Evolutionary conservation across 345 rosid genomes (phyloP).

Genomic region (Dipteronia sinensis): DNA sequence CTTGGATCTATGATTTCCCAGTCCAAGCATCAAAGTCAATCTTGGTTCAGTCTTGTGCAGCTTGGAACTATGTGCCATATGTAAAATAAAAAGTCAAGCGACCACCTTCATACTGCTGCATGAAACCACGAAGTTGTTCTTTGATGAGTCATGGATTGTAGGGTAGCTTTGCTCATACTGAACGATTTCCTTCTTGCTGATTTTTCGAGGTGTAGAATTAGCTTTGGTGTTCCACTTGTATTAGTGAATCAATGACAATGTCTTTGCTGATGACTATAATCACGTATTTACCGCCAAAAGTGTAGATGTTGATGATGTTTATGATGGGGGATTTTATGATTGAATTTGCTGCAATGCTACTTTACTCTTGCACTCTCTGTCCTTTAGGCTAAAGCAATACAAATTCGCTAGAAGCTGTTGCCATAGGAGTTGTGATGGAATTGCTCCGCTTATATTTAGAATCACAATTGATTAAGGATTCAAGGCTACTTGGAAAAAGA

Average conservation of each 20-base stretch:
- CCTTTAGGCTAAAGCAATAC: neutral
- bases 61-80: neutral
- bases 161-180: neutral
- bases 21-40: neutral
- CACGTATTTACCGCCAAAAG: neutral
- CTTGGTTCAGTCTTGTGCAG: neutral
- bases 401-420: slow-evolving; percentile 2
- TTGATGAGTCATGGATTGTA: neutral
- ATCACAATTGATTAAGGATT: neutral
- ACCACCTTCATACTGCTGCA: neutral
- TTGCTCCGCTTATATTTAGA: neutral
- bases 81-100: neutral
- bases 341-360: neutral
- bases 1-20: neutral
- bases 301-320: neutral
- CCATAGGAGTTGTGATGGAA: neutral
- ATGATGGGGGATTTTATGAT: neutral
- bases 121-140: slow-evolving; percentile 4
- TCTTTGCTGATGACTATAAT: neutral
- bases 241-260: neutral
- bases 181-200: neutral
- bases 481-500: neutral
- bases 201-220: neutral
- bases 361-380: neutral
- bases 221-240: neutral